Evolutionary conservation across 169 alveolate genomes (phyloP).

Genomic region (Plasmodium berghei): DNA sequence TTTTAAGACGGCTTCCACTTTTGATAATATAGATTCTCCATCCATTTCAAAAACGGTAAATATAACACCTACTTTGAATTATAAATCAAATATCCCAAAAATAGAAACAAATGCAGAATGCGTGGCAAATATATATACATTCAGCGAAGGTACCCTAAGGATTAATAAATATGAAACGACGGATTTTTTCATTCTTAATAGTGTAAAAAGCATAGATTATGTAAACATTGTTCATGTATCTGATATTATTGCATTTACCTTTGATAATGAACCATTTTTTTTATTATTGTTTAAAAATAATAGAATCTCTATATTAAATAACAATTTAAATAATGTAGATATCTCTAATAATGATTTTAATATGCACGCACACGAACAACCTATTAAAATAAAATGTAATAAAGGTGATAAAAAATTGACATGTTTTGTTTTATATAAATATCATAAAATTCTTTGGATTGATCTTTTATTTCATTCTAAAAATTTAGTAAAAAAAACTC

Average conservation of each 20-base stretch:
- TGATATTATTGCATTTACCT: conserved; percentile 14
- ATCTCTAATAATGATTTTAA: neutral
- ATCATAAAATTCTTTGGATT: conserved; percentile 57
- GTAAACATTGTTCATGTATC: neutral
- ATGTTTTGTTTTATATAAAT: conserved; percentile 45
- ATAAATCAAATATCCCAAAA: no score
- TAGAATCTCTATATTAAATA: conserved; percentile 9
- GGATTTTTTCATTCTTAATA: conserved; percentile 1
- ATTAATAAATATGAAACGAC: conserved; percentile 23
- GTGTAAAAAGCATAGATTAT: neutral
- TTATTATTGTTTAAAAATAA: conserved; percentile 11
- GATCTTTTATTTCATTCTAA: neutral
- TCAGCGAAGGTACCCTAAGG: neutral
- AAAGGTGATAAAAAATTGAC: neutral
- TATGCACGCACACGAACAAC: neutral
- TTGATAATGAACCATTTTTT: conserved; percentile 3
- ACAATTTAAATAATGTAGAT: conserved; percentile 10
- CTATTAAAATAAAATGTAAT: conserved; percentile 39
- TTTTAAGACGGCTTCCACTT: neutral
- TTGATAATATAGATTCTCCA: neutral
- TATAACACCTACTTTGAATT: neutral
- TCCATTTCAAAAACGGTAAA: neutral
- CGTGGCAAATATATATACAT: conserved; percentile 18
- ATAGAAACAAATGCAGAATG: no score
- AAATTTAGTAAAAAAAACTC: neutral